Base-by-base conservation (phyloP, 139 green algal genomes). In the Closterium sp. region DNA sequence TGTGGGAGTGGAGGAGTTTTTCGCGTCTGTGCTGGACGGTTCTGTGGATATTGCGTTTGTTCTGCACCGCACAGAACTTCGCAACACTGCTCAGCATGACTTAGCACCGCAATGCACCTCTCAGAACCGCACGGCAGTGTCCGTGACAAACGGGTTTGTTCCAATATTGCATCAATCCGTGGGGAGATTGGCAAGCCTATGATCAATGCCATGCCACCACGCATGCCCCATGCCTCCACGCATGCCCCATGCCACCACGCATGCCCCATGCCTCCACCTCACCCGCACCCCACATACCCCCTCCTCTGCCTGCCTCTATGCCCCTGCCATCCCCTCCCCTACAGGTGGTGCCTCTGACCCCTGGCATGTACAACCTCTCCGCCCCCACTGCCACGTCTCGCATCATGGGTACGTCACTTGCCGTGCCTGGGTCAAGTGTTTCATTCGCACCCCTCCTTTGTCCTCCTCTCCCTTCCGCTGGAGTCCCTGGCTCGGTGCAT, bases 111-210 rank as follows among this genome's bases (percentile, higher is more conserved):
- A 42, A 4, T 42, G 34, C 34, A 42, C 9, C 34, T 42, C 34
- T 42, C 34, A 42, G 34, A 42, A 42, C 9, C 34, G 34, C 34
- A 42, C 34, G 9, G 34, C 1, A 42, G 34, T 6, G 6, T 10
- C 88, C 34, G 34, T 89, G 32, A 9, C 31, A 2, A 7, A 92
- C 32, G 62, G n/a, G 30, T 32, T 5, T 29, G 22, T 92, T 2
- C n/a, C n/a, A 31, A 92, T 45, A 92, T 92, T n/a, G 21, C 1
- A n/a, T 85, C 90, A 45, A 62, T 92, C 10, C 45, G 89, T n/a
- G 17, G 89, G 89, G 5, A 13, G 22, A 19, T 21, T 89, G 45
- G 89, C 4, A 45, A 92, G 5, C 89, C 89, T 9, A 92, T 92
- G 31, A 87, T 92, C 31, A 92, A 7, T 21, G 45, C 31, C 30